A percentile compares a stretch with the other conserved stretches of the same genome.
phyloP scores from a whole-genome alignment of 768 basidiomycete genomes.

The Suillus variegatus region DNA sequence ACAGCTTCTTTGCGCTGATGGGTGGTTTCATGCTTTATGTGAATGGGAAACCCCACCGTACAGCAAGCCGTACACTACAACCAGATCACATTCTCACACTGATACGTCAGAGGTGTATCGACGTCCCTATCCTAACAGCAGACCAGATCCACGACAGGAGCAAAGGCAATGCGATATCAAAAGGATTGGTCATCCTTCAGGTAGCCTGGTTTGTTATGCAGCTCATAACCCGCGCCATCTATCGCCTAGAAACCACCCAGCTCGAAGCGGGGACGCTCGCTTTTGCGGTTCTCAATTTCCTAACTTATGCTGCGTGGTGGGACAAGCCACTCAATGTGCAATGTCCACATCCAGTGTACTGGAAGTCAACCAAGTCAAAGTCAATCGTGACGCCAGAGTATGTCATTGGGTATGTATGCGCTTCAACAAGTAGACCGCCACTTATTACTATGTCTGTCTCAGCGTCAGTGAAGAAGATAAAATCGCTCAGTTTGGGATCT shows the following conservation, averaged over 20 bases:
- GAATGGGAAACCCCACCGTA: neutral
- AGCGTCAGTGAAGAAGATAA: neutral
- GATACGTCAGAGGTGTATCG: neutral
- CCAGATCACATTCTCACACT: neutral
- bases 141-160: slow-evolving; percentile 23
- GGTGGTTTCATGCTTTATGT: slow-evolving; percentile 21
- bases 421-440: no score
- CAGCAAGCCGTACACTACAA: neutral
- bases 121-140: slow-evolving; percentile 9
- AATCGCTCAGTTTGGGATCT: no score
- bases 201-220: no score
- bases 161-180: slow-evolving; percentile 29
- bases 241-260: slow-evolving; percentile 23
- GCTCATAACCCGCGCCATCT: no score
- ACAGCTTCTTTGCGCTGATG: slow-evolving; percentile 2
- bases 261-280: slow-evolving; percentile 39
- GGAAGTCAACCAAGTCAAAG: neutral
- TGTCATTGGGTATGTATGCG: no score
- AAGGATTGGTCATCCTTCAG: no score
- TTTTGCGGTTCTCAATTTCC: slow-evolving; percentile 31
- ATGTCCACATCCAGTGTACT: slow-evolving; percentile 7
- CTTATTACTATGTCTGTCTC: no score
- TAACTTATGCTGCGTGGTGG: slow-evolving; percentile 40
- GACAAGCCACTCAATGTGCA: slow-evolving; percentile 39
- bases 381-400: no score